phyloP scores from a whole-genome alignment of 2,329 filamentous ascomycete species.

The Ophiobolus disseminans region DNA sequence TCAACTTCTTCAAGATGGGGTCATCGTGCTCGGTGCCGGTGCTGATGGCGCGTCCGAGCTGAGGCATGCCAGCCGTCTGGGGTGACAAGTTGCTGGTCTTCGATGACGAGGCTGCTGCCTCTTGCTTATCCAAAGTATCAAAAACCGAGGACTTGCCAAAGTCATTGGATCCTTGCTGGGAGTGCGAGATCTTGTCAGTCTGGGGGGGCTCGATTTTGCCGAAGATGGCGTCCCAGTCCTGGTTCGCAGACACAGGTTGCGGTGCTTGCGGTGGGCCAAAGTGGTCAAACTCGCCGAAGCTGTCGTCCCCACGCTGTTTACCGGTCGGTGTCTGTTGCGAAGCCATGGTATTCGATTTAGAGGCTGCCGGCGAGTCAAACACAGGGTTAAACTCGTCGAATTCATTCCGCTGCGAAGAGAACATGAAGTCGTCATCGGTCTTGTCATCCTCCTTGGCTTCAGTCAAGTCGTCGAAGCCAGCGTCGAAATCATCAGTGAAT shows the following conservation, averaged over 20 bases:
- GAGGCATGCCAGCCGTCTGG: constrained; percentile 44
- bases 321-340: constrained; percentile 52
- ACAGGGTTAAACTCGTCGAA: constrained; percentile 81
- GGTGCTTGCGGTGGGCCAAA: constrained; percentile 50
- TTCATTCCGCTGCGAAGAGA: constrained; percentile 67
- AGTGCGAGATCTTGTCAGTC: constrained; percentile 41
- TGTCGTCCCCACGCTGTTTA: constrained; percentile 50
- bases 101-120: constrained; percentile 39
- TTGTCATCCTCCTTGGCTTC: constrained; percentile 79
- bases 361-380: constrained; percentile 71
- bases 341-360: constrained; percentile 56
- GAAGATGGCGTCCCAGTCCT: constrained; percentile 97
- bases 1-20: constrained; percentile 86
- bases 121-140: constrained; percentile 44
- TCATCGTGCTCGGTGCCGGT: constrained; percentile 85
- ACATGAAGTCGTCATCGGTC: constrained; percentile 80
- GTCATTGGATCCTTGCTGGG: constrained; percentile 44
- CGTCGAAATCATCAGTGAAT: constrained; percentile 77
- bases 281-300: constrained; percentile 60
- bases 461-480: constrained; percentile 81
- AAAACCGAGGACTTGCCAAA: constrained; percentile 46
- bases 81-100: constrained; percentile 28
- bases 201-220: constrained; percentile 71
- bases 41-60: constrained; percentile 72
- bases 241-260: constrained; percentile 55